These are phyloP conservation scores for Udeniomyces megalosporus DNA, from an alignment of 768 basidiomycete genomes.

Conservation along the genomic window DNA sequence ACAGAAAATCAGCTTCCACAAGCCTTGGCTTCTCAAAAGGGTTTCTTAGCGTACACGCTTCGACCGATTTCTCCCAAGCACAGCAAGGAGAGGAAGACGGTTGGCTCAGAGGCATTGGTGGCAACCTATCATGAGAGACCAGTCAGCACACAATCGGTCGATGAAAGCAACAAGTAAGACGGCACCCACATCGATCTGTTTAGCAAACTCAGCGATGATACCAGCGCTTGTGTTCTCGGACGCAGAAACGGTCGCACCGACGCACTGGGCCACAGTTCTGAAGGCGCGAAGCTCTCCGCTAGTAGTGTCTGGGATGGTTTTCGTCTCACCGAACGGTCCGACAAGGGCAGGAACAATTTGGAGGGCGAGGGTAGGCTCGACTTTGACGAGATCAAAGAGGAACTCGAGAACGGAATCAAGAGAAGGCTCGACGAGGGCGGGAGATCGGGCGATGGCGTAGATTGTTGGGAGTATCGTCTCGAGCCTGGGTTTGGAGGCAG, in stretches of 20 bases:
- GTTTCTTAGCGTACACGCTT: constrained; percentile 57
- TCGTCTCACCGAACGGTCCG: constrained; percentile 39
- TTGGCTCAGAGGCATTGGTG: constrained; percentile 37
- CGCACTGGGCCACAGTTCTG: constrained; percentile 63
- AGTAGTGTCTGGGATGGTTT: constrained; percentile 30
- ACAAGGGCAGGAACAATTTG: constrained; percentile 66
- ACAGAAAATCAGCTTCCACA: too few species aligned
- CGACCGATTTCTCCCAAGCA: constrained; percentile 88
- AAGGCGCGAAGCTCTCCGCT: constrained; percentile 22
- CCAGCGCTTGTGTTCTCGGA: constrained; percentile 58
- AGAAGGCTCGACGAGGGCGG: constrained; percentile 55
- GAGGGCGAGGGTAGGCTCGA: constrained; percentile 65
- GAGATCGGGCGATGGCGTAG: constrained; percentile 52
- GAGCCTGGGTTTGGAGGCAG: constrained; percentile 19
- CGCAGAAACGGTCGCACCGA: constrained; percentile 64
- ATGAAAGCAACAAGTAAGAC: background rate
- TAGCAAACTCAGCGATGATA: constrained; percentile 70
- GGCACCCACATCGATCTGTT: constrained; percentile 52
- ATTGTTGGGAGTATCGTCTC: constrained; percentile 26
- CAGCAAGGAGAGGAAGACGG: constrained; percentile 65
- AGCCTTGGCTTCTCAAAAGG: too few species aligned
- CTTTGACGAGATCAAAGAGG: constrained; percentile 63
- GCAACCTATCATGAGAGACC: background rate
- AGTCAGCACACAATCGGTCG: background rate
- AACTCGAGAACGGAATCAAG: constrained; percentile 71